Evolutionary conservation across 345 rosid species (phyloP).

Genomic region (Lepidium aucheri): DNA sequence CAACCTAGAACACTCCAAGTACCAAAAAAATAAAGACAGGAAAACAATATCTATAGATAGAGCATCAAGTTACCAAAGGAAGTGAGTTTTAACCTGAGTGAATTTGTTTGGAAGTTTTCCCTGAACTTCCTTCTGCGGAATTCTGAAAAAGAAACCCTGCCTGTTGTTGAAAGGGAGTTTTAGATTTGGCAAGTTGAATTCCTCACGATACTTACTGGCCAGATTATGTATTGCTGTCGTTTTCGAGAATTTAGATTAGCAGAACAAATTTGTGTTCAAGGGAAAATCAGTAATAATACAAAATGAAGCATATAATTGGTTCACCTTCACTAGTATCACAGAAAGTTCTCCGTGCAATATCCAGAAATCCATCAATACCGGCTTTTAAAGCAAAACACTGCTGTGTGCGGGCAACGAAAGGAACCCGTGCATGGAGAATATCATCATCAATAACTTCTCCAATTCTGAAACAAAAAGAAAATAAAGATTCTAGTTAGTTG

Average conservation of each 20-base stretch:
- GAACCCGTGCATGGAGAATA: slow-evolving; percentile 91
- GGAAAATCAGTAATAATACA: background rate
- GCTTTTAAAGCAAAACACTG: slow-evolving; percentile 98
- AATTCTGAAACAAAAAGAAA: slow-evolving; percentile 40
- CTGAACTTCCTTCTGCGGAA: slow-evolving; percentile 75
- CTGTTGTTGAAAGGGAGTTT: slow-evolving; percentile 93
- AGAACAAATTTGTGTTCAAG: background rate
- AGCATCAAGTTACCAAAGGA: slow-evolving; percentile 4
- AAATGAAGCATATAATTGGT: slow-evolving; percentile 15
- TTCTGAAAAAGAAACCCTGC: slow-evolving; percentile 96
- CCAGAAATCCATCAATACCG: slow-evolving; percentile 90
- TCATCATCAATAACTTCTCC: slow-evolving; percentile 92
- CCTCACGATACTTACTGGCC: slow-evolving; percentile 85
- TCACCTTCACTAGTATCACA: slow-evolving; percentile 97
- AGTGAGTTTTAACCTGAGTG: slow-evolving; percentile 55
- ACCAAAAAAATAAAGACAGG: slow-evolving; percentile 16
- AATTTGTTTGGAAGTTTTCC: slow-evolving; percentile 90
- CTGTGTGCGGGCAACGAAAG: slow-evolving; percentile 95
- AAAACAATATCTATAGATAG: slow-evolving; percentile 5
- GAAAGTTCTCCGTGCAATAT: slow-evolving; percentile 87
- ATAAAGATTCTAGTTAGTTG: slow-evolving; percentile 1
- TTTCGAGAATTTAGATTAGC: slow-evolving; percentile 12
- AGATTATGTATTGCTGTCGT: slow-evolving; percentile 80
- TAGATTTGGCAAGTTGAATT: slow-evolving; percentile 75
- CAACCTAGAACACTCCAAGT: slow-evolving; percentile 41